Evolutionary conservation across 371 early-diverging fungal genomes (phyloP).

Genomic region (Paraphysoderma sedebokerense): DNA sequence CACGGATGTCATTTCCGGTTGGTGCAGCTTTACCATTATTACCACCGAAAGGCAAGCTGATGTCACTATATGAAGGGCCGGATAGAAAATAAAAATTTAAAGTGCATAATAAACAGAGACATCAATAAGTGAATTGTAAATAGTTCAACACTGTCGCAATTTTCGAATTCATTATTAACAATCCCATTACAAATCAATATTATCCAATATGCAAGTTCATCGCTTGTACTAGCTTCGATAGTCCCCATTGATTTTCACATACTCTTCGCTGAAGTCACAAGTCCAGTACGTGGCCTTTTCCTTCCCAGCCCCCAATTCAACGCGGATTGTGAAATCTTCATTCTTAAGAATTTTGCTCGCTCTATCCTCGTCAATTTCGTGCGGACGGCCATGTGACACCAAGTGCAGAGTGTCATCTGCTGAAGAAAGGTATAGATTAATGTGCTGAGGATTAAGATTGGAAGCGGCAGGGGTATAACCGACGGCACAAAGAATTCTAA

Average conservation of each 20-base stretch:
- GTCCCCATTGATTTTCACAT: slow-evolving; percentile 82
- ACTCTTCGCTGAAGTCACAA: slow-evolving; percentile 84
- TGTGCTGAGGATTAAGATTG: slow-evolving; percentile 29
- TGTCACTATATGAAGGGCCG: too few relatives aligned
- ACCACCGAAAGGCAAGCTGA: too few relatives aligned
- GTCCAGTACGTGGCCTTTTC: slow-evolving; percentile 77
- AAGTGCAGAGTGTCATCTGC: slow-evolving; percentile 28
- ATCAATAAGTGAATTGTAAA: too few relatives aligned
- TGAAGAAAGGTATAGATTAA: not conserved
- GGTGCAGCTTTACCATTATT: too few relatives aligned
- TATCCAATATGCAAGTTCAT: too few relatives aligned
- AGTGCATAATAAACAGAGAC: too few relatives aligned
- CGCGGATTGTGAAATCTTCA: slow-evolving; percentile 62
- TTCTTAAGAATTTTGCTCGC: slow-evolving; percentile 64
- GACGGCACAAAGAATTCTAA: slow-evolving; percentile 66
- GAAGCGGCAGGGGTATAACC: slow-evolving; percentile 47
- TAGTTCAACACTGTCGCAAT: too few relatives aligned
- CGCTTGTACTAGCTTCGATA: too few relatives aligned
- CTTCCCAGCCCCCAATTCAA: slow-evolving; percentile 42
- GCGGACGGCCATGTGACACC: slow-evolving; percentile 67
- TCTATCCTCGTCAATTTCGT: slow-evolving; percentile 50
- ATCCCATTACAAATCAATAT: too few relatives aligned
- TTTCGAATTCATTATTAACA: too few relatives aligned
- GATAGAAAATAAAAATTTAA: too few relatives aligned
- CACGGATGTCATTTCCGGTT: too few relatives aligned